Evolutionary conservation across 108 stramenopile genomes (phyloP).

Genomic region (Parmales sp.): DNA sequence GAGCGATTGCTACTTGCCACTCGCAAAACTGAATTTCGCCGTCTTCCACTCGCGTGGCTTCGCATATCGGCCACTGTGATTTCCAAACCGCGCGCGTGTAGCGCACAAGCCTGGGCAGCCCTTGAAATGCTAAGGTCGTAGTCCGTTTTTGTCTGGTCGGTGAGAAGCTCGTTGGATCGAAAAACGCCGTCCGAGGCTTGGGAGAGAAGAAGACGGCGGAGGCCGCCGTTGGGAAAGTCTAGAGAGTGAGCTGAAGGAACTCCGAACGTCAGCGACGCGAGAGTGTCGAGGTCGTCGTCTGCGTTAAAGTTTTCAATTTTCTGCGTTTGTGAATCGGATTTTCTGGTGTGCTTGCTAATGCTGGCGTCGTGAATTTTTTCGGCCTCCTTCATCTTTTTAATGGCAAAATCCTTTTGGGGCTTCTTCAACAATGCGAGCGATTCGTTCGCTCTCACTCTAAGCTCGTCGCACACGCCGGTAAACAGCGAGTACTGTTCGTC

Average conservation of each 20-base stretch:
- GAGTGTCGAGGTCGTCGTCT: neutral
- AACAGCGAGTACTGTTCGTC: no score
- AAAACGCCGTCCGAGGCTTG: neutral
- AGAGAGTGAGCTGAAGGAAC: conserved; percentile 17
- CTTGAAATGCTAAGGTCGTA: neutral
- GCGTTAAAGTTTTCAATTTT: neutral
- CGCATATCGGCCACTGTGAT: neutral
- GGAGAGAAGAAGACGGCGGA: neutral
- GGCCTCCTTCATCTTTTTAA: no score
- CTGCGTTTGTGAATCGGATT: no score
- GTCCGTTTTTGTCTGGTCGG: neutral
- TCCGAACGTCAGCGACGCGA: conserved; percentile 20
- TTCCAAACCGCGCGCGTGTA: neutral
- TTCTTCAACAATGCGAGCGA: no score
- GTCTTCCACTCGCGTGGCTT: neutral
- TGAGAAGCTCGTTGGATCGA: neutral
- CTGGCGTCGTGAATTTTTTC: no score
- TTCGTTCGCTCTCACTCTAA: no score
- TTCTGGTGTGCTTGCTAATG: no score
- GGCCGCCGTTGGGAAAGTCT: conserved; percentile 14
- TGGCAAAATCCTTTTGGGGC: no score
- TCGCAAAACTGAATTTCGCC: neutral
- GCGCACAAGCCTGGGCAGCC: neutral
- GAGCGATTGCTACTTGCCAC: no score
- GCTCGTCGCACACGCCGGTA: no score